Evolutionary conservation across 2,329 filamentous ascomycete genomes (phyloP).

Genomic region (Blumeria graminis): DNA sequence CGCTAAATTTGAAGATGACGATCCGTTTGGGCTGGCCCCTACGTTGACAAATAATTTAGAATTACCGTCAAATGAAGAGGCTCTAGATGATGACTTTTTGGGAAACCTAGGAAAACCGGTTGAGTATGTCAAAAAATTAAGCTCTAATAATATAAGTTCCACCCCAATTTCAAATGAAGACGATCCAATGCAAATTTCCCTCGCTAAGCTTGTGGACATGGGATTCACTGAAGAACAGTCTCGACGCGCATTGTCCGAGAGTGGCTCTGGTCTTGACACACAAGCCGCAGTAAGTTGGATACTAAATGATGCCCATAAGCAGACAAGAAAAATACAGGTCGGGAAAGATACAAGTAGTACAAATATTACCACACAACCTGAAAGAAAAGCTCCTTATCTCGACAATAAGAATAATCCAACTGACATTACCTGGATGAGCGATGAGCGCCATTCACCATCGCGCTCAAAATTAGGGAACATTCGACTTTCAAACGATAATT

Average conservation of each 20-base stretch:
- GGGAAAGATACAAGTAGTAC: conserved; percentile 17
- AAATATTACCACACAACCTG: conserved; percentile 7
- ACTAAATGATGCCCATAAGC: conserved; percentile 70
- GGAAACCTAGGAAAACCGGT: conserved; percentile 40
- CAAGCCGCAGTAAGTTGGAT: conserved; percentile 77
- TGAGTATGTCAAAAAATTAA: conserved; percentile 29
- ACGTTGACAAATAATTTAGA: conserved; percentile 16
- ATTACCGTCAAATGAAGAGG: too few relatives aligned
- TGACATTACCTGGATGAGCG: conserved; percentile 20
- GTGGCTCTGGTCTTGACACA: conserved; percentile 54
- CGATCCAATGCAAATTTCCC: conserved; percentile 46
- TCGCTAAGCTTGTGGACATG: conserved; percentile 83
- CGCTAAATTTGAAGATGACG: conserved; percentile 39
- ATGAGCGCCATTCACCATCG: conserved; percentile 23
- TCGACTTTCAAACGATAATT: conserved; percentile 32
- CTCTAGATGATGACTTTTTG: conserved; percentile 33
- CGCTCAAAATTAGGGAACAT: conserved; percentile 26
- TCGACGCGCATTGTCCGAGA: conserved; percentile 55
- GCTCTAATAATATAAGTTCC: conserved; percentile 7
- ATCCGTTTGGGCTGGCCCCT: conserved; percentile 56
- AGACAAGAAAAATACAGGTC: conserved; percentile 49
- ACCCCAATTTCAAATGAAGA: conserved; percentile 6
- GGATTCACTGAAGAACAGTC: conserved; percentile 75
- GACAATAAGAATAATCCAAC: conserved; percentile 9
- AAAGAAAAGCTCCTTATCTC: conserved; percentile 4